phyloP scores from a whole-genome alignment of 345 rosid genomes.

The Streptanthus diversifolius region DNA sequence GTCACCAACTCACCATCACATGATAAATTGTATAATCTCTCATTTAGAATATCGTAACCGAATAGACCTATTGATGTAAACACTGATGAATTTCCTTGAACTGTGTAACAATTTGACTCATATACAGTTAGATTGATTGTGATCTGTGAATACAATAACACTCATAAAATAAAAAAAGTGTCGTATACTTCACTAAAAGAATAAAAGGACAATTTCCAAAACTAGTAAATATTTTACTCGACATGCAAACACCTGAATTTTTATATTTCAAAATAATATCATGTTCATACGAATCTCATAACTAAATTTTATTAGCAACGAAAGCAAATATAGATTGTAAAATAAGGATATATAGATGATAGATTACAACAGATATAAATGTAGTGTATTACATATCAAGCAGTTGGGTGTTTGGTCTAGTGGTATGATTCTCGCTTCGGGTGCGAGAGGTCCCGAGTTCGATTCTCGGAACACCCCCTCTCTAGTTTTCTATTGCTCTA shows the following conservation, averaged over 20 bases:
- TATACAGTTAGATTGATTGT: neutral
- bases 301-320: neutral
- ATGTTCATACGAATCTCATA: neutral
- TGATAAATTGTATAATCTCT: neutral
- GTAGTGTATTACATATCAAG: rapidly evolving
- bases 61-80: neutral
- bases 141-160: neutral
- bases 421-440: constrained; percentile 99
- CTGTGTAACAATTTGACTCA: neutral
- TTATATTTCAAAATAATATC: neutral
- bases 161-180: neutral
- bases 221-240: neutral
- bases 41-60: neutral
- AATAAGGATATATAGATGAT: no score
- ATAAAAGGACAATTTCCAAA: neutral
- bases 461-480: constrained; percentile 83
- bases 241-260: neutral
- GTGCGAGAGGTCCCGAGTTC: constrained; percentile 97
- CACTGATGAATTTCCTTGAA: neutral
- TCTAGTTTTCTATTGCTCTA: neutral
- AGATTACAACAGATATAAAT: no score
- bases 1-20: constrained; percentile 1
- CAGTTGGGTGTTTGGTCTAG: constrained; percentile 80
- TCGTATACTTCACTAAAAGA: neutral
- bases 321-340: neutral